Conservation (phyloP, 2,329 filamentous ascomycete species). For the Neurospora sp. region DNA sequence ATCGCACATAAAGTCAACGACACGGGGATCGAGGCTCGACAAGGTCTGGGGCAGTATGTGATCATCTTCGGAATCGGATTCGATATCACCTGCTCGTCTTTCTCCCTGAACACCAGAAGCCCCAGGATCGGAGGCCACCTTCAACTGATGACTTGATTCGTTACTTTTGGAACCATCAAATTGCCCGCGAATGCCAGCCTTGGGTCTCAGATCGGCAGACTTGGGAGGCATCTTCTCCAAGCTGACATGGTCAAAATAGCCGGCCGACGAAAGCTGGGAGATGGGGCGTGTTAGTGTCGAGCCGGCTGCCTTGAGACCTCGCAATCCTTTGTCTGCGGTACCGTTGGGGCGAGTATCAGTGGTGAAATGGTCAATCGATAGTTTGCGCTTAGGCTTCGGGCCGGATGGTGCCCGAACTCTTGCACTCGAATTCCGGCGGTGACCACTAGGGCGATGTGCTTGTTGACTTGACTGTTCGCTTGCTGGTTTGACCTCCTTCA, state of each 20-base stretch:
- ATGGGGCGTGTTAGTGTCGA: constrained; percentile 22
- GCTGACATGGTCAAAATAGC: constrained; percentile 23
- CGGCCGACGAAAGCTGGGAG: constrained; percentile 24
- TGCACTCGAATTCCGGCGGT: constrained; percentile 25
- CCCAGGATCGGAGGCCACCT: constrained; percentile 1
- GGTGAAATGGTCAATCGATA: constrained; percentile 24
- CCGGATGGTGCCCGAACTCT: constrained; percentile 22
- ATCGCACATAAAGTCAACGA: constrained; percentile 52
- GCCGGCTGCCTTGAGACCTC: constrained; percentile 16
- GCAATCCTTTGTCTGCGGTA: constrained; percentile 11
- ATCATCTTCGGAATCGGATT: constrained; percentile 21
- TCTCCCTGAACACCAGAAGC: constrained; percentile 9
- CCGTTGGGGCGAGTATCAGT: constrained; percentile 17
- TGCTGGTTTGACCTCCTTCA: constrained; percentile 9
- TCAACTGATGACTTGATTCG: constrained; percentile 7
- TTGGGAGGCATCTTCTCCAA: constrained; percentile 25
- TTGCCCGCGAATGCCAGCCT: constrained; percentile 11
- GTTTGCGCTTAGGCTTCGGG: constrained; percentile 22
- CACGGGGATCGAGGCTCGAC: constrained; percentile 40
- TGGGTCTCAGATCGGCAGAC: constrained; percentile 15
- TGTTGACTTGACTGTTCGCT: constrained; percentile 3
- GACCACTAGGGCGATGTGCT: constrained; percentile 9
- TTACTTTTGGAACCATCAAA: constrained; percentile 10
- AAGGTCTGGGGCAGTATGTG: constrained; percentile 46
- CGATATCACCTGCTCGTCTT: constrained; percentile 8